These are phyloP conservation scores for Sarocladium brachiariae DNA, from an alignment of 2,329 filamentous ascomycete genomes.

Conservation along the genomic window DNA sequence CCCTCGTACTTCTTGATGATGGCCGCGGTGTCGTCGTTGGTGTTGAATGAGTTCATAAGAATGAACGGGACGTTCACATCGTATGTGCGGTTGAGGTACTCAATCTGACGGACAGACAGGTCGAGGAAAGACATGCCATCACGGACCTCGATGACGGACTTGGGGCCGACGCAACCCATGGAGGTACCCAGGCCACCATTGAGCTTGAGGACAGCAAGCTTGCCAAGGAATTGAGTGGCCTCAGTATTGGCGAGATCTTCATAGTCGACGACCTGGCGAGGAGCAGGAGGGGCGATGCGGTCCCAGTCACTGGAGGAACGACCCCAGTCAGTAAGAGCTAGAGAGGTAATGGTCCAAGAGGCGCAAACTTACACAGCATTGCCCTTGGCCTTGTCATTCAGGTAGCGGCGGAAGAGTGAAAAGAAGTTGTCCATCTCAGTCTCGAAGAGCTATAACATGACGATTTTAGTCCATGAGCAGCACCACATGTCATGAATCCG, in stretches of 20 bases:
- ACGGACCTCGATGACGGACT: conserved; percentile 98
- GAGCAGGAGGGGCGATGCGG: conserved; percentile 87
- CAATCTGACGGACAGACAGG: conserved; percentile 95
- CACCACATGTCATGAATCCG: neutral
- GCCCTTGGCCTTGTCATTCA: conserved; percentile 98
- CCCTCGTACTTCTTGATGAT: conserved; percentile 99
- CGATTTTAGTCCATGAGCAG: neutral
- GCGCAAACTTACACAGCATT: conserved; percentile 63
- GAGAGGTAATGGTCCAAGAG: too few relatives aligned
- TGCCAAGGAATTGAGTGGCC: conserved; percentile 90
- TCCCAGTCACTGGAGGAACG: conserved; percentile 74
- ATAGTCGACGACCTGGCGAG: conserved; percentile 93
- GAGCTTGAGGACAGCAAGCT: conserved; percentile 96
- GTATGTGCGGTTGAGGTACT: conserved; percentile 98
- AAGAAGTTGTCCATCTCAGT: conserved; percentile 99
- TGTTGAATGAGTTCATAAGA: conserved; percentile 99
- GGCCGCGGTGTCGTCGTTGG: conserved; percentile 91
- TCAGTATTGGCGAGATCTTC: conserved; percentile 82
- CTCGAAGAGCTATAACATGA: conserved; percentile 68
- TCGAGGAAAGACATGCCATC: conserved; percentile 99
- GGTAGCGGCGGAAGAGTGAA: conserved; percentile 92
- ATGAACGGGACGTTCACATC: conserved; percentile 95
- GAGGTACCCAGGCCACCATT: conserved; percentile 99
- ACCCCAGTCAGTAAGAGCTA: conserved; percentile 19
- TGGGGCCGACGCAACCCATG: conserved; percentile 98